Evolutionary conservation across 306 rosid species (phyloP), one percentile per base, ranked within the genome.

Genomic region (Cucurbita ficifolia): DNA sequence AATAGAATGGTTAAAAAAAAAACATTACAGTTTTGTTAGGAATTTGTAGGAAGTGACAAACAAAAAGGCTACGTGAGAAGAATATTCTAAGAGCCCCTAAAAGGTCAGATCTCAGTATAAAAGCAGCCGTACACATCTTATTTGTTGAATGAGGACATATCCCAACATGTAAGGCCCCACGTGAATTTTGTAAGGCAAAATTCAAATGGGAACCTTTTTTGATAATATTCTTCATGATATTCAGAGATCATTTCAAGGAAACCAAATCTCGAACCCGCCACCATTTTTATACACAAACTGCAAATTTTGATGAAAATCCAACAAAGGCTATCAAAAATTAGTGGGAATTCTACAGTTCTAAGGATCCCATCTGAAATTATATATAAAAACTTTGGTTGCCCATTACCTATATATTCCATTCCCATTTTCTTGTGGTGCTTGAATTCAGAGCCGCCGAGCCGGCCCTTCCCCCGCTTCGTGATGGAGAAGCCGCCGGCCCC

Each of bases 341-440:
- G 45, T 13, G 13, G 51, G 5, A 19, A 40, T 64, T 42, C n/a
- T 64, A 40, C 46, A 64, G 35, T 24, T 63, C 14, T 63, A 63
- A 63, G 40, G 13, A 38, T 62, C 48, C 70, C 70, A 62, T 38
- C 8, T 62, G 69, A 62, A 13, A 49, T 13, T 49, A 13, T 49
- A 13, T 49, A 57, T 19, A 8, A 64, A 18, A 40, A 10, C 36
- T 10, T 18, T 18, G 71, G 51, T 64, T n/a, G 3, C 69, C 33
- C 76, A 79, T 81, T 89, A 84, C 90, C 90, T 36, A 85, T 73
- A 83, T 82, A 74, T 63, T 87, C 92, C 83, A 81, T 40, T 42
- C 84, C 93, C 51, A 78, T 6, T 81, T 84, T 87, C 74, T 92
- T 87, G 1, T 79, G 85, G 71, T 77, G 84, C 81, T 89, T 92